Evolutionary conservation across 768 basidiomycete genomes (phyloP).

Genomic region (Leccinellum rugosiceps): DNA sequence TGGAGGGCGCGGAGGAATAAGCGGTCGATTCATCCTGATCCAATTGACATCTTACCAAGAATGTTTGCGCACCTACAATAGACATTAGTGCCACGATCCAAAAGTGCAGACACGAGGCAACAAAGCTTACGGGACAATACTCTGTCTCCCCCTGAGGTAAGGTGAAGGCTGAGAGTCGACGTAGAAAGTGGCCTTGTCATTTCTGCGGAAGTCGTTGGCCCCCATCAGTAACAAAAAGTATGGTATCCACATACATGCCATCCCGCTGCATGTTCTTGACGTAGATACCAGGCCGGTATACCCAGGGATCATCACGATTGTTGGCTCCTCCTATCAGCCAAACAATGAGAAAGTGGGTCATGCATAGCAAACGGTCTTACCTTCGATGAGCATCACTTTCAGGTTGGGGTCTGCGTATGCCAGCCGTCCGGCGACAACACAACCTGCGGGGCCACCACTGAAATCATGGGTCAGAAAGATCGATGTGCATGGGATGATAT

Average conservation of each 20-base stretch:
- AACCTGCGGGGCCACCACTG: constrained; percentile 63
- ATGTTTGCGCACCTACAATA: constrained; percentile 59
- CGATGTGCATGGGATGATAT: neutral
- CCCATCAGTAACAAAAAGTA: neutral
- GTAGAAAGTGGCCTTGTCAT: constrained; percentile 75
- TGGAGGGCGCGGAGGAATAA: neutral
- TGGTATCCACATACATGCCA: constrained; percentile 48
- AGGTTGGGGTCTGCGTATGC: constrained; percentile 70
- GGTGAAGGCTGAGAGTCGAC: constrained; percentile 56
- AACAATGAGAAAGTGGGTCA: neutral
- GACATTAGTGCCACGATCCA: neutral
- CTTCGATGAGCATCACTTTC: constrained; percentile 76
- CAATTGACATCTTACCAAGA: constrained; percentile 36
- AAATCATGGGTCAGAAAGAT: constrained; percentile 6
- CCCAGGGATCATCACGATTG: constrained; percentile 74
- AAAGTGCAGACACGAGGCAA: neutral
- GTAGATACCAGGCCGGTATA: constrained; percentile 68
- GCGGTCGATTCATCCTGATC: neutral
- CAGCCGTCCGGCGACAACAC: constrained; percentile 65
- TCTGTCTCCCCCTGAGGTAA: constrained; percentile 57
- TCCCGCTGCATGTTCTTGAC: constrained; percentile 70
- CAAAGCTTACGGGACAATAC: constrained; percentile 60
- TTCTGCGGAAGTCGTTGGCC: constrained; percentile 38
- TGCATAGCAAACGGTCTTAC: constrained; percentile 27
- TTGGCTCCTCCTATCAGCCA: constrained; percentile 54